Base-by-base conservation (phyloP, 1,284 basidiomycete genomes). In the Rhizoctonia solani region DNA sequence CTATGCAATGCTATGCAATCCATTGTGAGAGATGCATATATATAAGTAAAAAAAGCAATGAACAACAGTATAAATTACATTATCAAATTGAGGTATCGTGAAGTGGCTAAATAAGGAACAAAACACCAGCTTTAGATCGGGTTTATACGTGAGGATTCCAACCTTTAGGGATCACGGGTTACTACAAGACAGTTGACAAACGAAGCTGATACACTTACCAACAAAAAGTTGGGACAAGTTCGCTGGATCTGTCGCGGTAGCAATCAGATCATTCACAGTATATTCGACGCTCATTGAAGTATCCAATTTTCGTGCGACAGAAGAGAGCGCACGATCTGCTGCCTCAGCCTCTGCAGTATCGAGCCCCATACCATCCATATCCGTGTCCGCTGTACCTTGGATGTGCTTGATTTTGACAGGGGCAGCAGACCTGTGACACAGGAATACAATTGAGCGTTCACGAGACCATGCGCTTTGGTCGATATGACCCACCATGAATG, bases 191-290 rank as follows among this genome's bases (percentile, higher is more conserved):
- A n/a, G n/a, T n/a, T n/a, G n/a, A n/a, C n/a, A n/a, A n/a, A n/a
- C n/a, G n/a, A n/a, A n/a, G n/a, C n/a, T n/a, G n/a, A n/a, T n/a
- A n/a, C 25, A 68, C 69, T 9, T 42, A 90, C 92, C 92, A 69
- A 76, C 73, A 74, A 85, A 99, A 74, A 98, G 94, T 27, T 82
- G 83, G 1, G 87, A 88, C 34, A 98, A 78, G 76, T 94, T 92
- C 39, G 80, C 80, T 0, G 81, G 77, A 75, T 96, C 91, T 42
- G 87, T 92, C 41, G 96, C 96, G 75, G 95, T 88, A 25, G 92
- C 87, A 68, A 98, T 90, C 41, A 99, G 84, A 76, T 95, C 89
- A 78, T 97, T 98, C 69, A 99, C 93, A 2, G 89, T 92, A 73
- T 92, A 95, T 76, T 97, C 92, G 37, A 96, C 90, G 74, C 92